Base-by-base conservation (phyloP, 1,284 basidiomycete genomes). In the Ceratobasidium sp. region DNA sequence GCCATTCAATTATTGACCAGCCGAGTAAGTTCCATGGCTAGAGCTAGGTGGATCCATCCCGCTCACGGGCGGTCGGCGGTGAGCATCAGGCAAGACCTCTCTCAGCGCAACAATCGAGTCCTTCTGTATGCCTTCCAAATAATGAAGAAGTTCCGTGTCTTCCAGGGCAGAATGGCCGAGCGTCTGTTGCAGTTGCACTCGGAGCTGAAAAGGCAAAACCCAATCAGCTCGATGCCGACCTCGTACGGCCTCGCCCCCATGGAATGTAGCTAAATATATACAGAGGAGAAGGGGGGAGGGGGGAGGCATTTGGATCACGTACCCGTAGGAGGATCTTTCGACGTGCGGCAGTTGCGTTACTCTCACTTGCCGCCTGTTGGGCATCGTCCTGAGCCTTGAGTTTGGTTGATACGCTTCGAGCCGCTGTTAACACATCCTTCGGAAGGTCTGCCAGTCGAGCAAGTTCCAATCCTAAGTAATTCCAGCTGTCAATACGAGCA, bases 401-500 rank as follows among this genome's bases (percentile, higher is more conserved):
- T 22, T 84, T 84, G 14, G 84, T 83, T 0, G 94, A 88, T 0
- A 95, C 88, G 73, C 88, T 84, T 74, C 83, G 86, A 6, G 88
- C 91, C 80, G 91, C 90, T 1, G 79, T 77, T 59, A 95, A 80
- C 7, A 95, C 89, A 57, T 91, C 87, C 0, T 81, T 78, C 0
- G 96, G 95, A 0, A 98, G 84, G 79, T 95, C 92, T 0, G 94
- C 95, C 0, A 96, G 86, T 59, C 89, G 88, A 17, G 95, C 95
- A 29, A 97, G 87, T 78, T 96, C 93, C 11, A 98, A 84, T 1
- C 96, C 95, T 92, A 74, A 5, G 33, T 19, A 15, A n/a, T 41
- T 41, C 36, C 11, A 41, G 11, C 6, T 4, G 29, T n/a, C 45
- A 31, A 60, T 33, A 24, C 17, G 15, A 59, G 63, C 60, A 33